These are phyloP conservation scores for Melanogaster broomeanus DNA, from an alignment of 768 basidiomycete species.

Conservation along the genomic window DNA sequence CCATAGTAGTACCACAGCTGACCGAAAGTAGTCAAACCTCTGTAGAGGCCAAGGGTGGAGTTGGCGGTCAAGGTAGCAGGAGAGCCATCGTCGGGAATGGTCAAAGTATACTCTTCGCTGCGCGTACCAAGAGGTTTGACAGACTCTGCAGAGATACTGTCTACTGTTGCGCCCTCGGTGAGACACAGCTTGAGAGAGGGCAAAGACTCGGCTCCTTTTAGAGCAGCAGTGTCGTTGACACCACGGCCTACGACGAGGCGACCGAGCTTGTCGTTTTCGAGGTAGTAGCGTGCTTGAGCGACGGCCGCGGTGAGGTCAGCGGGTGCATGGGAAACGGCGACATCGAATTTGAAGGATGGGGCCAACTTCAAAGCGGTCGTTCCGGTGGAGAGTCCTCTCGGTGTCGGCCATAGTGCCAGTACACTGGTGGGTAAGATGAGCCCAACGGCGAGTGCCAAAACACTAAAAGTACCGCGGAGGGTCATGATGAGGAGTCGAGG, in stretches of 20 bases:
- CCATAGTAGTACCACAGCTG: constrained; percentile 50
- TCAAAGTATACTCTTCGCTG: constrained; percentile 47
- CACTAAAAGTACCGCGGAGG: constrained; percentile 2
- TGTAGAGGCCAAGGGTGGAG: constrained; percentile 49
- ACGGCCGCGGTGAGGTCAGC: constrained; percentile 38
- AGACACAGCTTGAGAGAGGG: constrained; percentile 30
- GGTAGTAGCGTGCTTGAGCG: constrained; percentile 26
- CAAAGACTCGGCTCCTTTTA: constrained; percentile 30
- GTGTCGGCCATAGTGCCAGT: constrained; percentile 35
- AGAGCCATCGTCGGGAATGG: constrained; percentile 48
- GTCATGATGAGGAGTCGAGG: constrained; percentile 5
- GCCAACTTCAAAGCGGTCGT: constrained; percentile 22
- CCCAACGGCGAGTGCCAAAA: constrained; percentile 10
- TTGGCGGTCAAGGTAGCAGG: constrained; percentile 42
- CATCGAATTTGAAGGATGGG: too few species aligned
- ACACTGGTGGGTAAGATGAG: constrained; percentile 5
- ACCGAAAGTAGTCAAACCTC: constrained; percentile 57
- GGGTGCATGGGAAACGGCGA: constrained; percentile 28
- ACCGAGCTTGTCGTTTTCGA: constrained; percentile 38
- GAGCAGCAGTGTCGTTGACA: constrained; percentile 27
- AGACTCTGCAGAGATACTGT: constrained; percentile 38
- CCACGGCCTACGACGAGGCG: constrained; percentile 44
- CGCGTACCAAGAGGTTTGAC: constrained; percentile 35
- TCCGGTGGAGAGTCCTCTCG: constrained; percentile 26
- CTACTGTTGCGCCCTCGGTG: constrained; percentile 6